Evolutionary conservation across 2,329 filamentous ascomycete species (phyloP).

Genomic region (Metarhizium anisopliae): DNA sequence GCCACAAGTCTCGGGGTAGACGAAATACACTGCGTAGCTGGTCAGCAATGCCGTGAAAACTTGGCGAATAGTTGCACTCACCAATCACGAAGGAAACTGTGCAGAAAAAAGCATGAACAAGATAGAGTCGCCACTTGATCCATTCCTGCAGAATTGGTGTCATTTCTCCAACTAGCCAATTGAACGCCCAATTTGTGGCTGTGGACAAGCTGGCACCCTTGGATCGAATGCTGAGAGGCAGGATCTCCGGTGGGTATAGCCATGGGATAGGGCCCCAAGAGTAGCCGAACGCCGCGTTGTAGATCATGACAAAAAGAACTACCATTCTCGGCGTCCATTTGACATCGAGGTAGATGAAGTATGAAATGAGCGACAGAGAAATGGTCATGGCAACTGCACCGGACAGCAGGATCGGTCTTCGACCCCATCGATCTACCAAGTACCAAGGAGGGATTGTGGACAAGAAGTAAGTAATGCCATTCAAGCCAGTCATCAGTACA

Average conservation of each 20-base stretch:
- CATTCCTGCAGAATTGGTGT: slow-evolving; percentile 86
- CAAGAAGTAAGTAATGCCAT: slow-evolving; percentile 78
- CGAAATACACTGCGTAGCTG: slow-evolving; percentile 69
- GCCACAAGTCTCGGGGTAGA: slow-evolving; percentile 95
- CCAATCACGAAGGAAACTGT: slow-evolving; percentile 91
- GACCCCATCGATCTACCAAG: slow-evolving; percentile 84
- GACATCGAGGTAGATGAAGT: slow-evolving; percentile 88
- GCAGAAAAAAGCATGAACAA: slow-evolving; percentile 95
- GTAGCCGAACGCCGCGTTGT: slow-evolving; percentile 94
- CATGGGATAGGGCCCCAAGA: slow-evolving; percentile 95
- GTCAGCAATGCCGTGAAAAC: slow-evolving; percentile 1
- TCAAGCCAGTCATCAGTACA: slow-evolving; percentile 95
- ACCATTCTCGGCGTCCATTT: slow-evolving; percentile 71
- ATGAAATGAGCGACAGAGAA: slow-evolving; percentile 82
- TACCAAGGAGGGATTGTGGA: slow-evolving; percentile 97
- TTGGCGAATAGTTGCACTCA: slow-evolving; percentile 42
- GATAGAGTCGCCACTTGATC: slow-evolving; percentile 89
- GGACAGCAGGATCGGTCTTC: slow-evolving; percentile 79
- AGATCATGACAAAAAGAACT: slow-evolving; percentile 93
- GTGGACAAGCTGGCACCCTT: slow-evolving; percentile 96
- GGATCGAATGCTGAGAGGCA: slow-evolving; percentile 90
- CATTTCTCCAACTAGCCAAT: slow-evolving; percentile 93
- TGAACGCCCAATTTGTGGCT: slow-evolving; percentile 96
- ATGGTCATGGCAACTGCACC: slow-evolving; percentile 86
- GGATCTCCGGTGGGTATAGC: slow-evolving; percentile 97